Conservation (phyloP, 768 basidiomycete genomes). For the Rubroboletus pulcherrimus region DNA sequence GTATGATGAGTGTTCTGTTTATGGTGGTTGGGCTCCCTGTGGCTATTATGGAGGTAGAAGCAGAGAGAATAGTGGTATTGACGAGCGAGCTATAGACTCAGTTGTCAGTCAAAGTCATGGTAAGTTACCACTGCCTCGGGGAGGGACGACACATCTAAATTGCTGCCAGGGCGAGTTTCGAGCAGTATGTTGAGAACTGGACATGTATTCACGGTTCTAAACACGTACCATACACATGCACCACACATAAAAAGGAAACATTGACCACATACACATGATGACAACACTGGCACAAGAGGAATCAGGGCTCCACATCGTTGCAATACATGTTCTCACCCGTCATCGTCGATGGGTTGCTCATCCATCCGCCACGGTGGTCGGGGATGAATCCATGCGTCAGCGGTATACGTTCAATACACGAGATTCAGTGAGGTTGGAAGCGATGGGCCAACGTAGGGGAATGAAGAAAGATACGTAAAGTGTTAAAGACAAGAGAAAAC, state of each 20-base stretch:
- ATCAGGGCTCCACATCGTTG: slow-evolving; percentile 1
- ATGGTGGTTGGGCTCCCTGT: too few species aligned
- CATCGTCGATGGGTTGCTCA: slow-evolving; percentile 61
- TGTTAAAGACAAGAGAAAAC: neutral
- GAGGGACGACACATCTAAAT: neutral
- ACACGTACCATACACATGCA: neutral
- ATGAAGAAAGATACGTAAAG: too few species aligned
- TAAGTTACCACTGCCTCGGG: neutral
- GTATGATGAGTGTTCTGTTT: too few species aligned
- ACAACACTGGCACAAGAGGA: too few species aligned
- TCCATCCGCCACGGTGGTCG: slow-evolving; percentile 37
- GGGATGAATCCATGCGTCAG: slow-evolving; percentile 67
- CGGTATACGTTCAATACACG: slow-evolving; percentile 33
- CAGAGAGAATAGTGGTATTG: neutral
- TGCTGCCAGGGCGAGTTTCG: too few species aligned
- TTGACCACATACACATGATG: too few species aligned
- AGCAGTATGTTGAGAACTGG: too few species aligned
- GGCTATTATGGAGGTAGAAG: too few species aligned
- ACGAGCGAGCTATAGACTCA: neutral
- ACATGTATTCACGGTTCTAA: neutral
- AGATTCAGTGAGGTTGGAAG: neutral
- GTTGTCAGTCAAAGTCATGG: neutral
- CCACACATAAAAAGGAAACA: neutral
- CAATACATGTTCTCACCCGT: slow-evolving; percentile 65
- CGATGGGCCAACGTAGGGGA: neutral